These are phyloP conservation scores for Cadophora sp. DNA, from an alignment of 2,329 filamentous ascomycete genomes.

Conservation along the genomic window DNA sequence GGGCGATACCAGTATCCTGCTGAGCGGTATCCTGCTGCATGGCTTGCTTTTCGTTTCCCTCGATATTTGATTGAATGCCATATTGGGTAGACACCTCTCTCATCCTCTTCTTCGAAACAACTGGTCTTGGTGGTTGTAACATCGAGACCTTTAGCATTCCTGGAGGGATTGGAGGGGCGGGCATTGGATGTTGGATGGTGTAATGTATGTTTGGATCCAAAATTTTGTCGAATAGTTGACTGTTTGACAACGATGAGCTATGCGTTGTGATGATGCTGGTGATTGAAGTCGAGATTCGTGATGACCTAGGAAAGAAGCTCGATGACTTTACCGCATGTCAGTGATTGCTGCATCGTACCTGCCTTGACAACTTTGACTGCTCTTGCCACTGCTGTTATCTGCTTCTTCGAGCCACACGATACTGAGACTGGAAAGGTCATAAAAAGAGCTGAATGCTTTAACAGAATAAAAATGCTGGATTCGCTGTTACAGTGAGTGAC, in stretches of 20 bases:
- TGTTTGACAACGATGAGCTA: neutral
- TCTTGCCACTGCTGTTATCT: neutral
- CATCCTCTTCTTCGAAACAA: neutral
- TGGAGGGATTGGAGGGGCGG: neutral
- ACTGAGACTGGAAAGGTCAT: neutral
- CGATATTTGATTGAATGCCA: neutral
- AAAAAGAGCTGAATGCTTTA: neutral
- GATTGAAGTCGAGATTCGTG: neutral
- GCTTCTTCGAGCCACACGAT: neutral
- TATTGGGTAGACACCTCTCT: neutral
- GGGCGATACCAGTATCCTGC: neutral
- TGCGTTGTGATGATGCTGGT: slow-evolving; percentile 6
- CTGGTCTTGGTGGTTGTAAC: neutral
- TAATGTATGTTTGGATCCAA: slow-evolving; percentile 17
- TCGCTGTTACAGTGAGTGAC: neutral
- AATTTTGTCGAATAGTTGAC: neutral
- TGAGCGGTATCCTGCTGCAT: neutral
- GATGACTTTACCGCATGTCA: neutral
- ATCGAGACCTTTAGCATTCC: no score
- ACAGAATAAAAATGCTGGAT: neutral
- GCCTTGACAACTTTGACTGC: neutral
- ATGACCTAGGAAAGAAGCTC: neutral
- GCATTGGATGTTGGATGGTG: neutral
- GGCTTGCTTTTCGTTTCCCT: neutral
- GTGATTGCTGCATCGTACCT: neutral